Conservation (phyloP, 116 monocot genomes). For the Papilionanthe hybrid region DNA sequence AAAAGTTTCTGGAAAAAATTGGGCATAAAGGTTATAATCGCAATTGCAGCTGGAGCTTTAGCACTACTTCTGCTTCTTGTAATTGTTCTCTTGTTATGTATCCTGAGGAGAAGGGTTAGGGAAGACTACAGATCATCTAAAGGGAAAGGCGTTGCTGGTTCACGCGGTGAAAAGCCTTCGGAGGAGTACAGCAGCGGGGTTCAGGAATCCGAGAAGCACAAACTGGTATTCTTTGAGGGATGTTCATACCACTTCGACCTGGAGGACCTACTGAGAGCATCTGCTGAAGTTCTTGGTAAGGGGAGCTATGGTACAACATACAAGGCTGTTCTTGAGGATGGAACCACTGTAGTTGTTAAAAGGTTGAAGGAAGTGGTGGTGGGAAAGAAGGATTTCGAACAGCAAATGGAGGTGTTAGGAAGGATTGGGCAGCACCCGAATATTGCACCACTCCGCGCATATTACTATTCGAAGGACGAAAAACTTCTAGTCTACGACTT, state of each 20-base stretch:
- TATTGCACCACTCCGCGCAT: conserved; percentile 57
- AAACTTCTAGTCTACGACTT: conserved; percentile 76
- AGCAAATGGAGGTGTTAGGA: conserved; percentile 67
- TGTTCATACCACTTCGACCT: conserved; percentile 65
- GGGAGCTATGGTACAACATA: conserved; percentile 75
- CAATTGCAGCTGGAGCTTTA: conserved; percentile 26
- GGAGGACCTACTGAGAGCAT: conserved; percentile 71
- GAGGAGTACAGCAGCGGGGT: conserved; percentile 37
- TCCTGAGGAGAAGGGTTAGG: conserved; percentile 23
- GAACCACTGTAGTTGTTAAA: conserved; percentile 74
- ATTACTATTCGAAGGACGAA: conserved; percentile 87
- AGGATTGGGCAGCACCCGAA: conserved; percentile 42
- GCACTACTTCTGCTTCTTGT: conserved; percentile 25
- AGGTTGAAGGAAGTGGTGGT: conserved; percentile 64
- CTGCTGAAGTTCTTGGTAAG: conserved; percentile 80
- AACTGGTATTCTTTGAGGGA: conserved; percentile 67
- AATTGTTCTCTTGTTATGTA: conserved; percentile 18
- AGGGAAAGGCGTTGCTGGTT: conserved; percentile 7
- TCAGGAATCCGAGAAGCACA: conserved; percentile 43
- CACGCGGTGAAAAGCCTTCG: conserved; percentile 20
- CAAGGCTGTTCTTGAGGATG: conserved; percentile 72
- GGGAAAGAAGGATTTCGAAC: conserved; percentile 78
- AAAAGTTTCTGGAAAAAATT: conserved; percentile 13
- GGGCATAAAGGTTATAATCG: conserved; percentile 28
- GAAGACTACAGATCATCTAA: conserved; percentile 11